Evolutionary conservation across 805 yeast genomes (phyloP).

Genomic region (Sungouiozyma ichnusensis): DNA sequence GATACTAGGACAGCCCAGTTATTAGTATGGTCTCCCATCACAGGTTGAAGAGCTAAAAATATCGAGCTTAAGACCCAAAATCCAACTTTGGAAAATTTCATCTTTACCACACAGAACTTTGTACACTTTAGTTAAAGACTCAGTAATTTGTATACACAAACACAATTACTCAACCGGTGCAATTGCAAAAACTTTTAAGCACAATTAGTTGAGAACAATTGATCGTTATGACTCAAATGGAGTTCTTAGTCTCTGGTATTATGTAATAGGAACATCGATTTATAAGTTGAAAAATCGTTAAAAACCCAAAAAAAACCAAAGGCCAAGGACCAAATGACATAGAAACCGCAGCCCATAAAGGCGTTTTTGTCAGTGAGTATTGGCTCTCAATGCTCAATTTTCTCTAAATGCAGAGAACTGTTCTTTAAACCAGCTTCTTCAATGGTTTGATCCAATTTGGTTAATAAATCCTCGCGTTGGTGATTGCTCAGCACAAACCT

Average conservation of each 20-base stretch:
- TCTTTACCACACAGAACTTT: neutral
- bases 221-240: too few species aligned
- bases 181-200: too few species aligned
- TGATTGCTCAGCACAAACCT: slow-evolving; percentile 45
- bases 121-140: too few species aligned
- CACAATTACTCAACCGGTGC: too few species aligned
- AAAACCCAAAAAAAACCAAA: neutral
- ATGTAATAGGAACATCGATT: neutral
- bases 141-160: too few species aligned
- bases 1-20: slow-evolving; percentile 85
- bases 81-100: neutral
- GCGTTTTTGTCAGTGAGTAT: too few species aligned
- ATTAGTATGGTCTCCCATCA: slow-evolving; percentile 38
- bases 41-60: slow-evolving; percentile 2
- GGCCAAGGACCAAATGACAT: neutral
- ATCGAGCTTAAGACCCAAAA: slow-evolving; percentile 1
- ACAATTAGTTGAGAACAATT: too few species aligned
- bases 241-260: neutral
- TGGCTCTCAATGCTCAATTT: slow-evolving; percentile 23
- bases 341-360: neutral
- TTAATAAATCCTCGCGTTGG: slow-evolving; percentile 49
- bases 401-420: slow-evolving; percentile 67
- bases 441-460: slow-evolving; percentile 45
- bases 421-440: slow-evolving; percentile 71
- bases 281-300: neutral